phyloP scores from a whole-genome alignment of 75 land plant species.

The Ceratopteris richardii region DNA sequence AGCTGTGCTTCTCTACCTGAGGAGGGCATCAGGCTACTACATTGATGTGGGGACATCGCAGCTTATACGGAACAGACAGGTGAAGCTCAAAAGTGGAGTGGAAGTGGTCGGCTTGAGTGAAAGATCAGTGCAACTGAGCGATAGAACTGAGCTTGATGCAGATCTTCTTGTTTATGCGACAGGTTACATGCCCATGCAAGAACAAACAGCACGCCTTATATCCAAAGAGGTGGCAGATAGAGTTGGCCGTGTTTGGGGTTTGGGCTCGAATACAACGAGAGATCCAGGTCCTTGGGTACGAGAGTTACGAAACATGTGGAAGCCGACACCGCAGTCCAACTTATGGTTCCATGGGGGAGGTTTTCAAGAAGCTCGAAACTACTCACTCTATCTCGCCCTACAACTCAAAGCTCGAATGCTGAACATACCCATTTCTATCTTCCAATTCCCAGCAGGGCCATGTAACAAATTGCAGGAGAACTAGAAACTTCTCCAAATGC shows the following conservation, averaged over 20 bases:
- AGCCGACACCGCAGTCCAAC: conserved; percentile 2
- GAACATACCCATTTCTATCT: background rate
- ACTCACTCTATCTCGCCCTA: background rate
- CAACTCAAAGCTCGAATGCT: background rate
- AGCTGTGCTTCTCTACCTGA: background rate
- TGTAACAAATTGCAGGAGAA: too few relatives aligned
- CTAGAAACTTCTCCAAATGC: too few relatives aligned
- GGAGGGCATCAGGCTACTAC: conserved; percentile 11
- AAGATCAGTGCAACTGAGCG: background rate
- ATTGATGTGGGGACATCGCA: conserved; percentile 9
- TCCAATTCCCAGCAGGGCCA: too few relatives aligned
- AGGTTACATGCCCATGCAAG: conserved; percentile 7
- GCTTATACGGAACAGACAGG: background rate
- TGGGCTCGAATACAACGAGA: conserved; percentile 9
- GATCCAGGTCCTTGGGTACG: conserved; percentile 14
- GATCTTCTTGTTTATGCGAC: conserved; percentile 10
- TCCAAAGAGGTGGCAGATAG: conserved; percentile 16
- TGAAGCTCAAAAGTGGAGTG: conserved; percentile 8
- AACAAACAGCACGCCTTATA: conserved; percentile 6
- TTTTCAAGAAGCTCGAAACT: conserved; percentile 8
- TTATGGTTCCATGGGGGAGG: conserved; percentile 13
- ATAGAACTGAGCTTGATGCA: conserved; percentile 5
- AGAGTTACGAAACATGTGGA: conserved; percentile 9
- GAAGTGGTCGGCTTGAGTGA: background rate
- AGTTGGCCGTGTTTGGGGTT: conserved; percentile 15